Percentiles rank a stretch among this genome's conserved stretches.
Evolutionary conservation across 257 asterid species (phyloP).

Genomic region (Solanum commersonii): DNA sequence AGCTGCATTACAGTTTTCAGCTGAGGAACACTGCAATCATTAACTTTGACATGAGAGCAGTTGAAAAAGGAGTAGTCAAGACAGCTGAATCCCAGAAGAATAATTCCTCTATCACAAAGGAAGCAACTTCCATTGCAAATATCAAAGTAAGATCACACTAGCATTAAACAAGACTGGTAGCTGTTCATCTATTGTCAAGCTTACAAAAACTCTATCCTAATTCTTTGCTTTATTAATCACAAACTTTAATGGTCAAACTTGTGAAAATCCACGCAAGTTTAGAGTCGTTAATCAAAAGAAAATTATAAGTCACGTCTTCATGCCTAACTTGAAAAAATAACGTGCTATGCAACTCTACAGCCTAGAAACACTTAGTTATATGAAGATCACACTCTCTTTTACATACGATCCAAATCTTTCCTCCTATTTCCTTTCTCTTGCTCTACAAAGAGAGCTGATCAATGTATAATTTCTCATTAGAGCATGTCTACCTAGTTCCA

Average conservation of each 20-base stretch:
- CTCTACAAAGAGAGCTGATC: not conserved
- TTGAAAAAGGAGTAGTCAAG: not conserved
- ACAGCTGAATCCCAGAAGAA: not conserved
- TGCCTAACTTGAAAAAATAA: not conserved
- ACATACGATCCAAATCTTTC: not conserved
- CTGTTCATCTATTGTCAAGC: not conserved
- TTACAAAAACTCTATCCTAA: not conserved
- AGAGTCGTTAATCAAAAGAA: not conserved
- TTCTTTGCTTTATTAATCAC: not conserved
- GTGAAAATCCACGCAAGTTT: not conserved
- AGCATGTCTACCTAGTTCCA: not conserved
- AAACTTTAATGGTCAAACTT: not conserved
- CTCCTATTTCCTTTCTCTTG: not conserved
- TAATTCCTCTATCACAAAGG: not conserved
- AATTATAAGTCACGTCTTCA: not conserved
- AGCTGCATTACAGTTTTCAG: conserved; percentile 68
- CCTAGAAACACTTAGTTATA: not conserved
- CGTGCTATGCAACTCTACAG: not conserved
- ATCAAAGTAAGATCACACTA: not conserved
- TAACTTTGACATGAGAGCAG: conserved; percentile 3
- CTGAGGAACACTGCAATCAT: conserved; percentile 25
- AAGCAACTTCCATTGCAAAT: not conserved
- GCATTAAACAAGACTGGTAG: not conserved
- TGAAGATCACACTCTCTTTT: not conserved
- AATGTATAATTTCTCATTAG: not conserved